These are phyloP conservation scores for Xylariales sp. DNA, from an alignment of 2,329 filamentous ascomycete species.

Conservation along the genomic window DNA sequence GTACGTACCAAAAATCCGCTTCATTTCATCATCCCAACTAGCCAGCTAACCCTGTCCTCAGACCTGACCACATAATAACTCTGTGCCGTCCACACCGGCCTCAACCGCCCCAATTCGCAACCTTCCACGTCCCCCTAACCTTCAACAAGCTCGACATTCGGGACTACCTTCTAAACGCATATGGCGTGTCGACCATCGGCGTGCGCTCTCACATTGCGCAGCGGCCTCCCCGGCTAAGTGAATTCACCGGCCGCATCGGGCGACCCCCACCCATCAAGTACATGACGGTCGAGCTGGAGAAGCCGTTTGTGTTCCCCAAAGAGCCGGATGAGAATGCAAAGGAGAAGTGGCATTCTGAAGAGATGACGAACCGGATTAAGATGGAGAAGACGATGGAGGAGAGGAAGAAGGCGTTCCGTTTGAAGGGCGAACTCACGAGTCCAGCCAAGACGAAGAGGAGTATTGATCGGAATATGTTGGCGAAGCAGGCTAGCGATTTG, in stretches of 20 bases:
- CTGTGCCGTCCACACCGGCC: constrained; percentile 11
- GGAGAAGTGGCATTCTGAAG: constrained; percentile 59
- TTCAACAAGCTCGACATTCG: constrained; percentile 96
- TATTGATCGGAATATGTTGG: constrained; percentile 33
- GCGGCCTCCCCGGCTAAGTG: constrained; percentile 48
- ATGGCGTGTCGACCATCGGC: constrained; percentile 66
- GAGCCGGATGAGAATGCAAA: constrained; percentile 50
- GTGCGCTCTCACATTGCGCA: constrained; percentile 79
- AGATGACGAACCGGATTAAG: constrained; percentile 49
- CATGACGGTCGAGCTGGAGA: constrained; percentile 88
- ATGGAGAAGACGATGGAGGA: constrained; percentile 37
- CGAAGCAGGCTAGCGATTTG: constrained; percentile 58
- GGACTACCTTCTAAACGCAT: constrained; percentile 87
- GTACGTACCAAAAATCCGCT: constrained; percentile 20
- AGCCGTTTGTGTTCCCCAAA: constrained; percentile 85
- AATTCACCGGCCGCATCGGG: constrained; percentile 53
- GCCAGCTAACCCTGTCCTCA: not conserved
- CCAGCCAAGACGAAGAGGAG: constrained; percentile 37
- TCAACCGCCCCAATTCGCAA: constrained; percentile 70
- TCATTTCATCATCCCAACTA: not conserved
- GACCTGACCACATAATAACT: constrained; percentile 11
- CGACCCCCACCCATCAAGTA: constrained; percentile 74
- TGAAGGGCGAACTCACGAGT: constrained; percentile 31
- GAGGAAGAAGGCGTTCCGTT: constrained; percentile 25
- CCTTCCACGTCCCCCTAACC: constrained; percentile 83